Evolutionary conservation across 2,329 filamentous ascomycete genomes (phyloP).

Genomic region (Cryphonectria parasitica): DNA sequence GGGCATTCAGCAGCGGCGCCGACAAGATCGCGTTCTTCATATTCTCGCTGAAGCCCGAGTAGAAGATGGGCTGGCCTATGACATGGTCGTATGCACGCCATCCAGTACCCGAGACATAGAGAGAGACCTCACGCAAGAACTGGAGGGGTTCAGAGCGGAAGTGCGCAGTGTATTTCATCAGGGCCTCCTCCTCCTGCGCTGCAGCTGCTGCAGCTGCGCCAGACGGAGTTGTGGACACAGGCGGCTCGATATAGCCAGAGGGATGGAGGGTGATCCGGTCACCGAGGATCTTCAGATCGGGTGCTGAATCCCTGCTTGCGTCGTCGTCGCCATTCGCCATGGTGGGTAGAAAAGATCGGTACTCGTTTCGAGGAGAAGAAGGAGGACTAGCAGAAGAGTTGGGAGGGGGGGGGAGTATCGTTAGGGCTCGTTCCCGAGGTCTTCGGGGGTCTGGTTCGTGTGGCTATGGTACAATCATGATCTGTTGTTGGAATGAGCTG

Average conservation of each 20-base stretch:
- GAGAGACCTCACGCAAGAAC: conserved; percentile 90
- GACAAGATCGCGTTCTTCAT: conserved; percentile 81
- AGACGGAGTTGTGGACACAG: conserved; percentile 38
- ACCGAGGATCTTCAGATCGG: conserved; percentile 78
- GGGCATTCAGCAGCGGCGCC: conserved; percentile 73
- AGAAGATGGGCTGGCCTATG: conserved; percentile 92
- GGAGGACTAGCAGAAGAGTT: background rate
- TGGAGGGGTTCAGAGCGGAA: conserved; percentile 74
- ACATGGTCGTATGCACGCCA: conserved; percentile 94
- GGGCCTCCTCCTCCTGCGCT: conserved; percentile 64
- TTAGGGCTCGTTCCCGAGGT: background rate
- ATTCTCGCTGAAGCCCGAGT: conserved; percentile 85
- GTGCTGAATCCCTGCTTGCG: conserved; percentile 58
- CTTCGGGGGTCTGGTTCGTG: background rate
- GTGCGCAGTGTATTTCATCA: conserved; percentile 83
- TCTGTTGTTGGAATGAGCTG: background rate
- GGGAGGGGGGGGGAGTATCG: too few species aligned
- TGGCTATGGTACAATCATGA: background rate
- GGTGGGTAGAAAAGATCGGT: conserved; percentile 15
- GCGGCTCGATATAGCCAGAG: conserved; percentile 65
- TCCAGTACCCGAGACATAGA: conserved; percentile 89
- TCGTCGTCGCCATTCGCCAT: conserved; percentile 46
- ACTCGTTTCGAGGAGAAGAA: too few species aligned
- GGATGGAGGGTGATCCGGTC: conserved; percentile 76
- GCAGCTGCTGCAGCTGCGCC: conserved; percentile 5